Conservation (phyloP, 345 rosid genomes). For the Citrus maxima region DNA sequence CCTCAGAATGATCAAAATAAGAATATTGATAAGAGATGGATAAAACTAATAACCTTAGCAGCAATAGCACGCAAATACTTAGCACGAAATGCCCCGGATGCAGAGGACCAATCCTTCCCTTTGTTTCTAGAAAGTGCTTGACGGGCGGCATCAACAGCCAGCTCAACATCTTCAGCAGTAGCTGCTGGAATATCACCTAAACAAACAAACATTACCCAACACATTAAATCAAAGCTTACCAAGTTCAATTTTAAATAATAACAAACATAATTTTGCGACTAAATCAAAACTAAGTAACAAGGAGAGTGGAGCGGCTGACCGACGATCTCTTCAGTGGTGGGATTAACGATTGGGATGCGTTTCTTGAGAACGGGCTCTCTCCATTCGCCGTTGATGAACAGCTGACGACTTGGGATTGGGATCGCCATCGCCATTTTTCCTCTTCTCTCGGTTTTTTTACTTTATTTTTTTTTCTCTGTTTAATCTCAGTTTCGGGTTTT, state of each 20-base stretch:
- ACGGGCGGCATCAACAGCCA: conserved; percentile 87
- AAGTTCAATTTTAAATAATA: neutral
- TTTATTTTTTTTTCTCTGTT: too few species aligned
- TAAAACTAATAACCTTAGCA: conserved; percentile 55
- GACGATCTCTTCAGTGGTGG: conserved; percentile 72
- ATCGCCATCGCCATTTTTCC: conserved; percentile 65
- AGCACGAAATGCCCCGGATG: conserved; percentile 84
- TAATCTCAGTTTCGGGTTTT: too few species aligned
- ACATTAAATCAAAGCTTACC: neutral
- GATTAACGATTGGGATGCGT: conserved; percentile 72
- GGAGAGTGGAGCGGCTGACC: conserved; percentile 32
- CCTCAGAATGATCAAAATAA: too few species aligned
- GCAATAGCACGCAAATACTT: conserved; percentile 93
- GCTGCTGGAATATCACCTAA: conserved; percentile 95
- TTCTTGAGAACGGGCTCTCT: conserved; percentile 59
- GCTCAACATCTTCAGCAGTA: conserved; percentile 85
- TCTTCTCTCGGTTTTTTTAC: too few species aligned
- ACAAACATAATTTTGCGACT: neutral
- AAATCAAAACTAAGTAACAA: too few species aligned
- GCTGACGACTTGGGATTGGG: conserved; percentile 53
- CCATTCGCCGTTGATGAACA: conserved; percentile 91
- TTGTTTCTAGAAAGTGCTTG: conserved; percentile 69
- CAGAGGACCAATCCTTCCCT: conserved; percentile 76
- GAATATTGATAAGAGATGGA: neutral
- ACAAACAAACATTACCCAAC: conserved; percentile 1